These are phyloP conservation scores for Craspedostauros australis DNA, from an alignment of 108 stramenopile species.

Conservation along the genomic window DNA sequence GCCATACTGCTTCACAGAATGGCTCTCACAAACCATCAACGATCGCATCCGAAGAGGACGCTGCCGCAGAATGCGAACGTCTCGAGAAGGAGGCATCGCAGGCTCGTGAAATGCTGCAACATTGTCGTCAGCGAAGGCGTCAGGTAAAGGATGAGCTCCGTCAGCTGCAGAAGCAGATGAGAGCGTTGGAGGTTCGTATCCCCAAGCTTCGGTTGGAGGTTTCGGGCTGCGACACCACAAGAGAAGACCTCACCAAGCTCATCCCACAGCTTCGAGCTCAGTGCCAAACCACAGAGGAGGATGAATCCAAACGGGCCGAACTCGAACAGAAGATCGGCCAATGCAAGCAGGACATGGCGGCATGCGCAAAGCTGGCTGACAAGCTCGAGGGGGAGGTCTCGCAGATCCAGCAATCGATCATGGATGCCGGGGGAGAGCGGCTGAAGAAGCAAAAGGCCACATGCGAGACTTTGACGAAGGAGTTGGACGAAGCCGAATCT, in stretches of 20 bases:
- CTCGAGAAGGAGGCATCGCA: conserved; percentile 53
- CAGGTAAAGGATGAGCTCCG: conserved; percentile 63
- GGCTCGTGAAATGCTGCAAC: conserved; percentile 39
- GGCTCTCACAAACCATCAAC: too few relatives aligned
- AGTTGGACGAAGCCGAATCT: conserved; percentile 58
- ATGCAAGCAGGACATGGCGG: conserved; percentile 71
- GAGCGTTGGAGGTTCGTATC: conserved; percentile 53
- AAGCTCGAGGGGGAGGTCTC: conserved; percentile 71
- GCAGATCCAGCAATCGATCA: conserved; percentile 78
- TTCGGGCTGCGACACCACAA: conserved; percentile 71
- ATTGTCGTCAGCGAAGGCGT: conserved; percentile 49
- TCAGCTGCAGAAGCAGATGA: conserved; percentile 52
- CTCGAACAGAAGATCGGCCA: conserved; percentile 50
- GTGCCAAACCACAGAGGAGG: conserved; percentile 63
- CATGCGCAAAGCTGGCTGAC: conserved; percentile 54
- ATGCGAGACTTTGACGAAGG: conserved; percentile 58
- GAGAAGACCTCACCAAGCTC: conserved; percentile 70
- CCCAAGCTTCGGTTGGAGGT: conserved; percentile 85
- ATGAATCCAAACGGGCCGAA: conserved; percentile 47
- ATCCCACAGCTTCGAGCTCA: conserved; percentile 68
- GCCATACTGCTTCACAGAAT: too few relatives aligned
- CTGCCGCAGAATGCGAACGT: conserved; percentile 32
- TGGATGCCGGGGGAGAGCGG: conserved; percentile 85
- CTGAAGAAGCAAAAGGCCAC: conserved; percentile 80
- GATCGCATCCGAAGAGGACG: conserved; percentile 30